These are phyloP conservation scores for Gyromitra esculenta DNA, from an alignment of 2,329 filamentous ascomycete species.

Conservation along the genomic window DNA sequence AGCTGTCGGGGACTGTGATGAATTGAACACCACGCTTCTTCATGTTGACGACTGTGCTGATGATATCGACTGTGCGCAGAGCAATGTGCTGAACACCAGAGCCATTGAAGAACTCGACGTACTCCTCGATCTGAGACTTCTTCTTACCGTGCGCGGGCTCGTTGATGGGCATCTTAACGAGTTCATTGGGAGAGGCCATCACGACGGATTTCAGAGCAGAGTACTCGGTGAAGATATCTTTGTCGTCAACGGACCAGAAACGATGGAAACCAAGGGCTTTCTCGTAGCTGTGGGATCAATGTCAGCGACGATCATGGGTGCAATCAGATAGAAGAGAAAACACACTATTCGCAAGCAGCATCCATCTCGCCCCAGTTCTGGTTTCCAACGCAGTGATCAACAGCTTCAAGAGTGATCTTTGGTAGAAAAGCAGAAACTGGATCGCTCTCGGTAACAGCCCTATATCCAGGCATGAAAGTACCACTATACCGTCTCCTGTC, in stretches of 20 bases:
- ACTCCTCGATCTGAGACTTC: constrained; percentile 94
- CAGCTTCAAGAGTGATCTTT: constrained; percentile 72
- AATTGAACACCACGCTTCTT: constrained; percentile 91
- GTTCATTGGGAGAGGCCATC: constrained; percentile 84
- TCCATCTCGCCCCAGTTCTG: constrained; percentile 94
- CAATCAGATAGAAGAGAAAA: constrained; percentile 31
- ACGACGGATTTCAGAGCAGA: constrained; percentile 88
- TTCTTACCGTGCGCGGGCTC: constrained; percentile 91
- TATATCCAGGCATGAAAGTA: constrained; percentile 84
- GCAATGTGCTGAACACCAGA: constrained; percentile 94
- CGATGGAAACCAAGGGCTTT: constrained; percentile 89
- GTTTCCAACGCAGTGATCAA: constrained; percentile 98
- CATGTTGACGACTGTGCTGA: constrained; percentile 78
- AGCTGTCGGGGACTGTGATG: constrained; percentile 85
- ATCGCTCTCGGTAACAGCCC: constrained; percentile 65
- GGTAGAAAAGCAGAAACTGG: constrained; percentile 57
- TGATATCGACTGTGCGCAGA: constrained; percentile 81
- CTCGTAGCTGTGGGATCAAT: constrained; percentile 77
- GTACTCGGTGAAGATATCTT: constrained; percentile 90
- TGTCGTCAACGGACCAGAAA: constrained; percentile 97
- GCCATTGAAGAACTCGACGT: constrained; percentile 87
- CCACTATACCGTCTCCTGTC: constrained; percentile 75
- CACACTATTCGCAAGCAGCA: constrained; percentile 69
- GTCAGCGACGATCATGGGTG: constrained; percentile 25
- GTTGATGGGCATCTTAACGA: constrained; percentile 99